A percentile compares a stretch with the other conserved stretches of the same genome.
Conservation (phyloP, 2,329 filamentous ascomycete species). For the Onygena corvina region DNA sequence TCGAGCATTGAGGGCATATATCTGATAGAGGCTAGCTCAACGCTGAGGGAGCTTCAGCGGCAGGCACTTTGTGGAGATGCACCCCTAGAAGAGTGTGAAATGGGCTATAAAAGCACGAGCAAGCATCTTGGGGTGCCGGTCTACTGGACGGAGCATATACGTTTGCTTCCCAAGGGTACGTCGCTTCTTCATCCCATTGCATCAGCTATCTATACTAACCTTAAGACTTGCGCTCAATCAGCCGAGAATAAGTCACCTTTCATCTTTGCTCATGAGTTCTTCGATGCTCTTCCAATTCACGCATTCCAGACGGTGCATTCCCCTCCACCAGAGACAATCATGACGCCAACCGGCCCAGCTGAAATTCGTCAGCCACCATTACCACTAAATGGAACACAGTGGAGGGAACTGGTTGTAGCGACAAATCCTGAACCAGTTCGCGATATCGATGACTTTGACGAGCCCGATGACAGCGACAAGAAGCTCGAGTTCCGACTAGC, state of each 20-base stretch:
- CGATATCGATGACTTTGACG: constrained; percentile 28
- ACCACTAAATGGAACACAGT: constrained; percentile 45
- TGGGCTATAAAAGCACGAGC: constrained; percentile 61
- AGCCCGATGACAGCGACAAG: constrained; percentile 30
- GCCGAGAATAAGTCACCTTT: constrained; percentile 65
- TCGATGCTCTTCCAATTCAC: constrained; percentile 93
- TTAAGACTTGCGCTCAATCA: constrained; percentile 21
- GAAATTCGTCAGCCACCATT: constrained; percentile 32
- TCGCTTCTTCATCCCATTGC: constrained; percentile 8
- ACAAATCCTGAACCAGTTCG: constrained; percentile 47
- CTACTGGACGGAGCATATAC: constrained; percentile 81
- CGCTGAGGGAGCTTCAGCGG: constrained; percentile 66
- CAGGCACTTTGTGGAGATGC: constrained; percentile 65
- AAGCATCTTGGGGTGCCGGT: constrained; percentile 66
- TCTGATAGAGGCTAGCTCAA: constrained; percentile 82
- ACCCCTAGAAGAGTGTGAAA: constrained; percentile 55
- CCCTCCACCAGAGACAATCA: constrained; percentile 37
- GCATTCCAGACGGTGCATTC: constrained; percentile 67
- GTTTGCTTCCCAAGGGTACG: constrained; percentile 61
- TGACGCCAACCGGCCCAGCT: constrained; percentile 38
- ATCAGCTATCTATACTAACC: constrained; percentile 1
- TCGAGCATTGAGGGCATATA: constrained; percentile 75
- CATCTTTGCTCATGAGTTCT: constrained; percentile 96
- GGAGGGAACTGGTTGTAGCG: constrained; percentile 72
- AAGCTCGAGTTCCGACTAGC: constrained; percentile 79